Conservation (phyloP, 768 basidiomycete species). For the Nidularia sp. region DNA sequence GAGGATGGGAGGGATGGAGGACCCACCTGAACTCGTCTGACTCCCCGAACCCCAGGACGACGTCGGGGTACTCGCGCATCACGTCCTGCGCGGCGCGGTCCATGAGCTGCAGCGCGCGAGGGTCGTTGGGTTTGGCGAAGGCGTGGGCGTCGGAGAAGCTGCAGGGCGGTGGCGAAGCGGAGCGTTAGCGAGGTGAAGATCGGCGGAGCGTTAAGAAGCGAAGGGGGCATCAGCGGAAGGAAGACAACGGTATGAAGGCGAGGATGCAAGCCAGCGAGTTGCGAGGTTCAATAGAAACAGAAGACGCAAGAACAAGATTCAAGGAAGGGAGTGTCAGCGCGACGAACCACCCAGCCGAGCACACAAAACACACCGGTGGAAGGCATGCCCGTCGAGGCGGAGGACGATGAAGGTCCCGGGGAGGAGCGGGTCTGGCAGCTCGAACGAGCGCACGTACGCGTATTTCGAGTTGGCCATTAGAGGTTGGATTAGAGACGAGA, state of each 20-base stretch:
- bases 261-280: too few species aligned
- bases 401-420: conserved; percentile 83
- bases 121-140: conserved; percentile 91
- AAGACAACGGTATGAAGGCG: too few species aligned
- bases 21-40: conserved; percentile 93
- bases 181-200: too few species aligned
- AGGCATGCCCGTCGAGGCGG: conserved; percentile 89
- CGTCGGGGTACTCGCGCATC: conserved; percentile 81
- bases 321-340: too few species aligned
- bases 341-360: too few species aligned
- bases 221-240: too few species aligned
- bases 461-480: conserved; percentile 91
- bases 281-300: too few species aligned
- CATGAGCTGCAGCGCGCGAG: conserved; percentile 84
- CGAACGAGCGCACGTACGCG: conserved; percentile 86
- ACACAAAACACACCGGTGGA: conserved; percentile 65
- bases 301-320: too few species aligned
- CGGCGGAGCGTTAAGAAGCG: too few species aligned
- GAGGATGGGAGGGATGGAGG: not conserved
- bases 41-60: conserved; percentile 89
- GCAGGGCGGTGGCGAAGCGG: not conserved
- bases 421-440: conserved; percentile 82
- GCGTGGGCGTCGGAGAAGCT: conserved; percentile 84
- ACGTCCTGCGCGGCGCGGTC: conserved; percentile 80
- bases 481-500: not conserved